A percentile compares a stretch with the other conserved stretches of the same genome.
Evolutionary conservation across 2,329 filamentous ascomycete species (phyloP).

Genomic region (Furcasterigmium furcatum): DNA sequence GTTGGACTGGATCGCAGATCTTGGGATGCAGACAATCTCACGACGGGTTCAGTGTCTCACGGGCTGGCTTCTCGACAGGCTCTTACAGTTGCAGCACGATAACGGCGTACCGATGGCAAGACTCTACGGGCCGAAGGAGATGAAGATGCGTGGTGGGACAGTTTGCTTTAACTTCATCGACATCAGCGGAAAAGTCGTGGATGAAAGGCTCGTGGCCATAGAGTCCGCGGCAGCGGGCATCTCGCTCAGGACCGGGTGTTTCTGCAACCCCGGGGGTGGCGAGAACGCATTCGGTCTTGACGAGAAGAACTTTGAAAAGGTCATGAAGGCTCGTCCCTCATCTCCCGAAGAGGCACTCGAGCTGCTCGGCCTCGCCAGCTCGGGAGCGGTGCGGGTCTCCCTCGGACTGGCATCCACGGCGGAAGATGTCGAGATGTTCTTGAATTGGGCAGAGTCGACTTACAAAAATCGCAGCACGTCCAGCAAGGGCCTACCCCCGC

Average conservation of each 20-base stretch:
- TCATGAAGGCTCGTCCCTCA: slow-evolving; percentile 9
- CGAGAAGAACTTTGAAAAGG: slow-evolving; percentile 3
- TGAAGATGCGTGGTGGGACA: slow-evolving; percentile 27
- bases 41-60: slow-evolving; percentile 31
- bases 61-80: slow-evolving; percentile 26
- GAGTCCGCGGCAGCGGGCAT: slow-evolving; percentile 28
- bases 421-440: slow-evolving; percentile 29
- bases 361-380: slow-evolving; percentile 15
- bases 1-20: slow-evolving; percentile 27
- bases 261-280: slow-evolving; percentile 37
- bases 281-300: slow-evolving; percentile 28
- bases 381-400: slow-evolving; percentile 32
- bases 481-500: slow-evolving; percentile 4
- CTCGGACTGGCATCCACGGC: slow-evolving; percentile 32
- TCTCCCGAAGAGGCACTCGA: slow-evolving; percentile 18
- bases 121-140: slow-evolving; percentile 29
- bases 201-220: slow-evolving; percentile 29
- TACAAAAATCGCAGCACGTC: slow-evolving; percentile 24
- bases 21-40: slow-evolving; percentile 22
- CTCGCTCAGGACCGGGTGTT: slow-evolving; percentile 36
- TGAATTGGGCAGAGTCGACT: slow-evolving; percentile 24
- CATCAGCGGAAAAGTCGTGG: slow-evolving; percentile 22
- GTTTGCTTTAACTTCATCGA: slow-evolving; percentile 36
- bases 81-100: slow-evolving; percentile 25
- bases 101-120: slow-evolving; percentile 26